Percentiles rank a stretch among this genome's conserved stretches.
These are phyloP conservation scores for Hansfordia pulvinata DNA, from an alignment of 2,329 filamentous ascomycete species.

Conservation along the genomic window DNA sequence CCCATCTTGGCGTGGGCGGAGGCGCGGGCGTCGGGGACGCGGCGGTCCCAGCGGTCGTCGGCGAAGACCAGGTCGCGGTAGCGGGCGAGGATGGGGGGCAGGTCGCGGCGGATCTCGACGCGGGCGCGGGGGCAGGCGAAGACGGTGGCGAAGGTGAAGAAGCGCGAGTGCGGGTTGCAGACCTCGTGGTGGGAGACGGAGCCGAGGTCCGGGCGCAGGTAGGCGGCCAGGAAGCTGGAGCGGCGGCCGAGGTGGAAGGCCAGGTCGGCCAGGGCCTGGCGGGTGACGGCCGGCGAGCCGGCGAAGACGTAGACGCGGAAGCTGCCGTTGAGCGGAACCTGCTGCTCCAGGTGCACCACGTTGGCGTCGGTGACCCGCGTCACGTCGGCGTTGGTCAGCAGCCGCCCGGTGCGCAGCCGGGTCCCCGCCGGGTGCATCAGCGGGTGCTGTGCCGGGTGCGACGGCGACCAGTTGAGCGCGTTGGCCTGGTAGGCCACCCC, in stretches of 20 bases:
- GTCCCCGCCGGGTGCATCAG: conserved; percentile 54
- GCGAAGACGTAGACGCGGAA: conserved; percentile 80
- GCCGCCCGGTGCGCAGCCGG: conserved; percentile 58
- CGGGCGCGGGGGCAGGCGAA: conserved; percentile 53
- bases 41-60: conserved; percentile 64
- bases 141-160: conserved; percentile 69
- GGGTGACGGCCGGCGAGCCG: conserved; percentile 48
- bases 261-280: conserved; percentile 56
- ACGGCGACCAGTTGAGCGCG: conserved; percentile 66
- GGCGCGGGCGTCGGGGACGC: conserved; percentile 55
- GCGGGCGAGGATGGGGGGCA: conserved; percentile 57
- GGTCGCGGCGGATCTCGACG: conserved; percentile 60
- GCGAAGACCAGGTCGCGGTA: conserved; percentile 79
- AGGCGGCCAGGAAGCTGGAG: conserved; percentile 59
- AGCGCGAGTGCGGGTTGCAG: conserved; percentile 72
- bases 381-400: conserved; percentile 67
- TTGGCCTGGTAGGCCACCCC: conserved; percentile 79
- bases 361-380: conserved; percentile 83
- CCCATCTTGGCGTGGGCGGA: conserved; percentile 83
- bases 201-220: conserved; percentile 46
- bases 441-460: conserved; percentile 56
- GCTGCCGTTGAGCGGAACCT: conserved; percentile 76
- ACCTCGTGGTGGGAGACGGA: conserved; percentile 62
- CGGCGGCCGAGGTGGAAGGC: conserved; percentile 49
- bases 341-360: conserved; percentile 79